Evolutionary conservation across 148 eudicot species (phyloP), one percentile per base, ranked within the genome.

Genomic region (Euryodendron excelsum): DNA sequence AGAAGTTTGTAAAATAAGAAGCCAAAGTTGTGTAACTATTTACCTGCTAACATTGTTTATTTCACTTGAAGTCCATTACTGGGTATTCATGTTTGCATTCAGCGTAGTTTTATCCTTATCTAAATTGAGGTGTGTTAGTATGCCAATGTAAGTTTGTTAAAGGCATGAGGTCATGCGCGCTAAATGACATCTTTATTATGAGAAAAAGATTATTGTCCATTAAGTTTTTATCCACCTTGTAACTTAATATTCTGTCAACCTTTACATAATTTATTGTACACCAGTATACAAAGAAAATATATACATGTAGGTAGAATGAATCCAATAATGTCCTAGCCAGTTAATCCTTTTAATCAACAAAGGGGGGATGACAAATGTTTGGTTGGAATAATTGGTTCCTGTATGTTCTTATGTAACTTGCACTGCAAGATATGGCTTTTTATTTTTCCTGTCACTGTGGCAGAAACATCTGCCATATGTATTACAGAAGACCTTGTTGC

Each of bases 1-100:
- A 52, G 61, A 30, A 72, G 52, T 72, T 50, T 50, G 23, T 12
- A 59, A 74, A 74, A 36, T 7, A 74, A 37, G n/a, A 27, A 39
- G 52, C 36, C 65, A 39, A n/a, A 17, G 65, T 56, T 59, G 20
- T 58, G 2, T 74, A 12, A 21, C n/a, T 5, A 55, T 14, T 73
- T 73, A 37, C 47, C 10, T 53, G 12, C 31, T 34, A 56, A 56
- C 33, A 12, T 18, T 30, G 15, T 27, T 27, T 39, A 0, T 7
- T 11, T 11, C 9, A 18, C 18, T 8, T 59, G 9, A 58, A 74
- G 30, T 36, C 39, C 9, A 30, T 34, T 18, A 52, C 41, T 27
- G 15, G 55, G 64, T 14, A 34, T 33, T 55, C n/a, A 6, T 33
- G 20, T 9, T 73, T 36, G 60, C 31, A 72, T 50, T 30, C 1